Base-by-base conservation (phyloP, 805 yeast species). In the Hanseniaspora nectarophila region DNA sequence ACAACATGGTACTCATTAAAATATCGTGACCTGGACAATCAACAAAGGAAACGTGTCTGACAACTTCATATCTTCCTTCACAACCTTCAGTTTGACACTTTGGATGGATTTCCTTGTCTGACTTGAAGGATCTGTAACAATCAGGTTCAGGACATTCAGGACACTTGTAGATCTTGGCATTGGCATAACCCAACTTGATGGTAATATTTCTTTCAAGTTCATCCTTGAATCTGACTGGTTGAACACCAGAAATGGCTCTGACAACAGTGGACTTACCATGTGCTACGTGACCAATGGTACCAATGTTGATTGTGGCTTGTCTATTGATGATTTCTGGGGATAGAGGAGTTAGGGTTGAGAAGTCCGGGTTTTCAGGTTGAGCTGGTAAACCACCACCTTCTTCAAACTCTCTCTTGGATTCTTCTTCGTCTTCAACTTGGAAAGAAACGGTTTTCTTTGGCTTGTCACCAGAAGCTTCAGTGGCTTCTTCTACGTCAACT, bases 11-110 rank as follows among this genome's bases (percentile, higher is more conserved):
- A 77, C 97, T 88, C 99, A 92, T 92, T 69, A 92, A 82, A 74
- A 92, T 94, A 75, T 92, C 99, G 85, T 92, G 99, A 70, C 99
- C 99, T 56, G 99, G 99, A 75, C 98, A 94, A 75, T 92, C 99
- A 56, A 94, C 98, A 63, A 94, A 94, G 10, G 96, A 87, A 51
- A 92, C 98, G 67, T 92, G 99, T 71, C 99, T 87, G 40, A 88
- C 80, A 60, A 92, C 76, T 62, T 78, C 78, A 71, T 88, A 89
- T 66, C 95, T 85, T 53, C 95, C 95, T n/a, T 67, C 68, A 70
- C 95, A 87, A 10, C 92, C 95, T 58, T 82, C 81, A 60, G 86
- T 79, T 64, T 82, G 84, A 72, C 97, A 86, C 65, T 82, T 83
- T 60, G 99, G 99, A 65, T 78, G 76, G 60, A 92, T 85, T 73